Percentiles rank a stretch among this genome's conserved stretches.
Conservation (phyloP, 2,329 filamentous ascomycete species). For the Conoideocrella luteorostrata region DNA sequence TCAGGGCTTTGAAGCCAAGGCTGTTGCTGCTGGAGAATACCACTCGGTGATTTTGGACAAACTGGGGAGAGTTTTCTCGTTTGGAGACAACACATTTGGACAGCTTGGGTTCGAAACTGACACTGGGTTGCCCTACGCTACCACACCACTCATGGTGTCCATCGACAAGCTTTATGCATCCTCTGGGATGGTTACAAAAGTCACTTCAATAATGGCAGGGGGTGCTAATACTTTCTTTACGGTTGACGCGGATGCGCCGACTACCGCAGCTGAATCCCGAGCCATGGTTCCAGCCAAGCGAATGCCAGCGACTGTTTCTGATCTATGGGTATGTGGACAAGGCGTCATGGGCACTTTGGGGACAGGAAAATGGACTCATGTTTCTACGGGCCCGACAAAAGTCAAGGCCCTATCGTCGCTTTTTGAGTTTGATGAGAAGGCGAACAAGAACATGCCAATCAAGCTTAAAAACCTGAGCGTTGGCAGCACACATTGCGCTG, state of each 20-base stretch:
- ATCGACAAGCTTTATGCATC: conserved; percentile 67
- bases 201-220: conserved; percentile 77
- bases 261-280: conserved; percentile 11
- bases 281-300: conserved; percentile 24
- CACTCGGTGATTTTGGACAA: conserved; percentile 77
- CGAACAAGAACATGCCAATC: conserved; percentile 66
- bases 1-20: conserved; percentile 61
- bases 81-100: conserved; percentile 87
- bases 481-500: conserved; percentile 74
- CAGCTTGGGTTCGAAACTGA: conserved; percentile 79
- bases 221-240: conserved; percentile 84
- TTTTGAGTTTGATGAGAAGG: conserved; percentile 77
- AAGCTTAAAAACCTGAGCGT: conserved; percentile 66
- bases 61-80: conserved; percentile 72
- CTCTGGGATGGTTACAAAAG: conserved; percentile 54
- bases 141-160: conserved; percentile 65
- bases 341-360: conserved; percentile 80
- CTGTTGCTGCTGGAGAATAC: conserved; percentile 78
- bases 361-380: conserved; percentile 83
- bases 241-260: conserved; percentile 62
- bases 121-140: conserved; percentile 53
- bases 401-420: conserved; percentile 78
- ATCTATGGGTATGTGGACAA: conserved; percentile 81
- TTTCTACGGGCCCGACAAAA: conserved; percentile 70
- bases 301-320: conserved; percentile 33